Base-by-base conservation (phyloP, 192 early-diverging fungal genomes). In the Geranomyces michiganensis region DNA sequence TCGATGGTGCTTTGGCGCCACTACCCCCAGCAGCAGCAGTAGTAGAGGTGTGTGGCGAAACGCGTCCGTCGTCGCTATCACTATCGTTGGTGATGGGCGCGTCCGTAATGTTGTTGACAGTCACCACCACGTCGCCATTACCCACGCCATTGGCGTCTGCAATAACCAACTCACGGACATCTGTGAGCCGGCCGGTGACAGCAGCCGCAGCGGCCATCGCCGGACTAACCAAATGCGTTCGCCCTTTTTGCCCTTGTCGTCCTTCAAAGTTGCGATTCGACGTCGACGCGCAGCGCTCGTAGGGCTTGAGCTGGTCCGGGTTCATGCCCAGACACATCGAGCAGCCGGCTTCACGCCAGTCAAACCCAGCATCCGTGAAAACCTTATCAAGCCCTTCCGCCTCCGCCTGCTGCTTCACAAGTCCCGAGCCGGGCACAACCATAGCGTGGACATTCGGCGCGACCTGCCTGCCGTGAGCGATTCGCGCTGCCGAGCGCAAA, bases 181-280 rank as follows among this genome's bases (percentile, higher is more conserved):
- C 89, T 6, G 79, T 79, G 13, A 90, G 72, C 41, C 81, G 74
- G 21, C 89, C 89, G 31, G 81, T 77, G 12, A 90, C 78, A 61
- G 84, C 89, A 33, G 89, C 89, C 61, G 89, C 86, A 68, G 89
- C 87, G 41, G 89, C 89, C 89, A 90, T 90, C 8, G 85, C 84
- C 30, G 89, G 89, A 45, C 76, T 79, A 29, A 85, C 78, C 7
- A 90, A 70, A 72, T 90, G 89, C 19, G 89, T 90, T 51, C 89
- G 76, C 29, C 89, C 87, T 41, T 84, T 83, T 4, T 82, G 82
- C 17, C 89, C 89, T 69, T 90, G 89, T 32, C 89, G 73, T 27
- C 89, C 89, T 69, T 90, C 87, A 77, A 90, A 90, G 81, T 90
- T 90, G 60, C 89, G 79, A 76, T 90, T 90, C n/a, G 85, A 87